These are phyloP conservation scores for Dinochytrium kinnereticum DNA, from an alignment of 371 early-diverging fungal species.

Conservation along the genomic window DNA sequence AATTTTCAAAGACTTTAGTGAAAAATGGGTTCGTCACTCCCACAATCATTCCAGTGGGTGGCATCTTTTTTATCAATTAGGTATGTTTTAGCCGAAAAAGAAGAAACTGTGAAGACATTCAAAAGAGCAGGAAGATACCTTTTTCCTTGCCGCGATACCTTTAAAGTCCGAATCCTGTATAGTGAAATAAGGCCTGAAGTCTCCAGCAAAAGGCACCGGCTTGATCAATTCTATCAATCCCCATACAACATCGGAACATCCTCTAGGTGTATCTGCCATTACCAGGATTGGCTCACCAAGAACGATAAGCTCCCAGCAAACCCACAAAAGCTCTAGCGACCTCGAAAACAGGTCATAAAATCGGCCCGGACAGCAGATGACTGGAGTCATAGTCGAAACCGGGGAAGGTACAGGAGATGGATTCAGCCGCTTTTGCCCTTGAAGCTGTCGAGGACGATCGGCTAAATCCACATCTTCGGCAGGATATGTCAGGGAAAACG, in stretches of 20 bases:
- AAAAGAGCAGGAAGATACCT: slow-evolving; percentile 44
- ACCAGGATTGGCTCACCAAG: slow-evolving; percentile 91
- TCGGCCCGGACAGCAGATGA: slow-evolving; percentile 43
- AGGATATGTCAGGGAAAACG: slow-evolving; percentile 63
- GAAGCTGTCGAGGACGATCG: not conserved
- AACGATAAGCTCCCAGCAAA: slow-evolving; percentile 94
- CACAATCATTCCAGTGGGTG: slow-evolving; percentile 79
- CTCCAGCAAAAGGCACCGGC: slow-evolving; percentile 94
- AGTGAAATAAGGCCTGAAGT: slow-evolving; percentile 95
- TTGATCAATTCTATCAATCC: slow-evolving; percentile 90
- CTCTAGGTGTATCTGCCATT: slow-evolving; percentile 84
- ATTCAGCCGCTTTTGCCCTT: not conserved
- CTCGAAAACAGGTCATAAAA: slow-evolving; percentile 82
- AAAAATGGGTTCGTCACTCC: slow-evolving; percentile 97
- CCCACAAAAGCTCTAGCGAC: slow-evolving; percentile 82
- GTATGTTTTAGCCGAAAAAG: too few species aligned
- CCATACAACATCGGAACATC: slow-evolving; percentile 83
- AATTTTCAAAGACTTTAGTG: slow-evolving; percentile 83
- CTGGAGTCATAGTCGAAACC: slow-evolving; percentile 8
- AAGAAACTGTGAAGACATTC: not conserved
- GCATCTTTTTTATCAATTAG: slow-evolving; percentile 24
- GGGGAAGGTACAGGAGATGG: not conserved
- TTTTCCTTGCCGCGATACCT: slow-evolving; percentile 67
- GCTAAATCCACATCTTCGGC: slow-evolving; percentile 6
- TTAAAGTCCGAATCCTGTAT: slow-evolving; percentile 94